Percentiles rank a stretch among this genome's conserved stretches.
Evolutionary conservation across 2,329 filamentous ascomycete genomes (phyloP).

Genomic region (Sordariomycetes sp.): DNA sequence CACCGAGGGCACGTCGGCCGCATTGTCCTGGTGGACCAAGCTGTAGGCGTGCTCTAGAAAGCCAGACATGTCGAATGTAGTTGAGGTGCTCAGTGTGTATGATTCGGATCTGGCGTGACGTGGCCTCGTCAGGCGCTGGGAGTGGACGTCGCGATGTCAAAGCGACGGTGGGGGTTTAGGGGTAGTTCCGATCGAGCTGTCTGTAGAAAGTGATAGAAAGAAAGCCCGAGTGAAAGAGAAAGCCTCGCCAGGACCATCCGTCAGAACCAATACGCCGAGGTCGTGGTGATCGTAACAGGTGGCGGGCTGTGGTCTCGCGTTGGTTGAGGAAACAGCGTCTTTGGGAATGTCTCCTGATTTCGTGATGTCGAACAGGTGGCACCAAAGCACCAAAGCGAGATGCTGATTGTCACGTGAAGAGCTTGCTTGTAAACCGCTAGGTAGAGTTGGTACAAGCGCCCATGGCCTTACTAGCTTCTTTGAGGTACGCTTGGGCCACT

Average conservation of each 20-base stretch:
- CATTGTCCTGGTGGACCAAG: slow-evolving; percentile 95
- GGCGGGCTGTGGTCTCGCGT: too few relatives aligned
- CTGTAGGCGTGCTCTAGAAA: slow-evolving; percentile 95
- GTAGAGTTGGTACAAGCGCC: too few relatives aligned
- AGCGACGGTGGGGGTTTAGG: slow-evolving; percentile 23
- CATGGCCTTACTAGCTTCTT: too few relatives aligned
- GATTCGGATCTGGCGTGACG: slow-evolving; percentile 3
- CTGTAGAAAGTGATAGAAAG: slow-evolving; percentile 4
- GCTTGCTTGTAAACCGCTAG: too few relatives aligned
- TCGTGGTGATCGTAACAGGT: too few relatives aligned
- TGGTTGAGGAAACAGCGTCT: too few relatives aligned
- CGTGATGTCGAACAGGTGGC: slow-evolving; percentile 28
- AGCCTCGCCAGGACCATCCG: slow-evolving; percentile 19
- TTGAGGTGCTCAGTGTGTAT: slow-evolving; percentile 10
- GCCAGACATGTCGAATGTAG: slow-evolving; percentile 61
- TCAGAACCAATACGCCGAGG: too few relatives aligned
- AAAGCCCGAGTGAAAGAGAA: slow-evolving; percentile 7
- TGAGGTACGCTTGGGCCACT: too few relatives aligned
- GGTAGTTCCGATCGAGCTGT: slow-evolving; percentile 14
- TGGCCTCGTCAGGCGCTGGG: slow-evolving; percentile 12
- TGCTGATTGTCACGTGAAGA: slow-evolving; percentile 26
- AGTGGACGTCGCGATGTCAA: slow-evolving; percentile 15
- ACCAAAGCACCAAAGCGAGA: too few relatives aligned
- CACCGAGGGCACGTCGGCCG: slow-evolving; percentile 80
- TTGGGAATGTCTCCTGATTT: slow-evolving; percentile 27